Conservation (phyloP, 768 basidiomycete genomes). For the Russula sp. region DNA sequence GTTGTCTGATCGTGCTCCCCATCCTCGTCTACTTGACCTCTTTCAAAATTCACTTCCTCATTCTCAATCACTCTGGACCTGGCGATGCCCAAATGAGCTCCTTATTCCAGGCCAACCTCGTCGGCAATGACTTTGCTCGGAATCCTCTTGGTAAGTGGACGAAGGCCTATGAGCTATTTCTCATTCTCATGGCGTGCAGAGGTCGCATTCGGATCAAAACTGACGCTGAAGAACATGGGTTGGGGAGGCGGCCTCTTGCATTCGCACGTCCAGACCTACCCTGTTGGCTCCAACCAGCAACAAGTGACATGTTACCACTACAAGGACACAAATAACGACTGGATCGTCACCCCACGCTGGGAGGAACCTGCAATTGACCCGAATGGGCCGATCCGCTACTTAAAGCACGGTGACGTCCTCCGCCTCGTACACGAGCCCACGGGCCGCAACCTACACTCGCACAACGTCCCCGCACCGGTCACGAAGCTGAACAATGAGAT, state of each 20-base stretch:
- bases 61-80: constrained; percentile 90
- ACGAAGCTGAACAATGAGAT: constrained; percentile 89
- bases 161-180: background rate
- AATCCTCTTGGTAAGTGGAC: constrained; percentile 71
- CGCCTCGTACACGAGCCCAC: constrained; percentile 81
- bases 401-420: constrained; percentile 71
- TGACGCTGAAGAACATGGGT: constrained; percentile 95
- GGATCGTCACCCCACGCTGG: constrained; percentile 79
- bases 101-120: constrained; percentile 93
- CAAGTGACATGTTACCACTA: constrained; percentile 99
- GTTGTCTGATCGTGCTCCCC: constrained; percentile 84
- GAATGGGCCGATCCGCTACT: constrained; percentile 60
- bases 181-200: constrained; percentile 40
- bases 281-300: constrained; percentile 86
- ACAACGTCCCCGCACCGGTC: constrained; percentile 80
- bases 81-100: constrained; percentile 99
- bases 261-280: constrained; percentile 94
- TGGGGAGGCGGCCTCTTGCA: constrained; percentile 96
- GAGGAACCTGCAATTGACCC: constrained; percentile 61
- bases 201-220: constrained; percentile 80
- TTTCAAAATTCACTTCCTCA: constrained; percentile 95
- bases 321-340: constrained; percentile 97
- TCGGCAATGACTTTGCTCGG: constrained; percentile 87
- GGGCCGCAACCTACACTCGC: constrained; percentile 88
- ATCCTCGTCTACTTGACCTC: constrained; percentile 88